phyloP scores from a whole-genome alignment of 2,329 filamentous ascomycete genomes.

The Penicillium fuscoglaucum region DNA sequence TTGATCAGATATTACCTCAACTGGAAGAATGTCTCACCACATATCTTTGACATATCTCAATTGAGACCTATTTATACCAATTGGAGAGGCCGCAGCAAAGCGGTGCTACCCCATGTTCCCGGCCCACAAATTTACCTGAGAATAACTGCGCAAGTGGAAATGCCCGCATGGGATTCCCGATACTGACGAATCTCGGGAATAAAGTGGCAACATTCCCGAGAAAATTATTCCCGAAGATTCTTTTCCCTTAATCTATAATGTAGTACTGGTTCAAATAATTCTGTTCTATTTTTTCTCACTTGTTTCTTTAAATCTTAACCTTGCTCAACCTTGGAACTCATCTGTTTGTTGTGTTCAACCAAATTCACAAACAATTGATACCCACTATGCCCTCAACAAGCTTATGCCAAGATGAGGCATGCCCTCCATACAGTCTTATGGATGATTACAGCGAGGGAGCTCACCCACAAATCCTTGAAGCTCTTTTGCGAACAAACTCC shows the following conservation, averaged over 20 bases:
- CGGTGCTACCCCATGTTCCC: slow-evolving; percentile 3
- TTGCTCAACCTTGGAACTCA: background rate
- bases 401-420: slow-evolving; percentile 28
- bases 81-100: background rate
- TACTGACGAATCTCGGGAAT: slow-evolving; percentile 24
- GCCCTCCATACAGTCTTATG: slow-evolving; percentile 48
- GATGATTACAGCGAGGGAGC: slow-evolving; percentile 57
- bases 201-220: slow-evolving; percentile 22
- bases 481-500: slow-evolving; percentile 47
- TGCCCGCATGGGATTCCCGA: slow-evolving; percentile 20
- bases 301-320: background rate
- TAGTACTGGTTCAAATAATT: slow-evolving; percentile 20
- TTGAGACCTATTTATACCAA: background rate
- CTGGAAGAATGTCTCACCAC: background rate
- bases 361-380: background rate
- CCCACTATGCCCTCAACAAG: slow-evolving; percentile 26
- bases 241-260: slow-evolving; percentile 22
- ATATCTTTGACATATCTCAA: background rate
- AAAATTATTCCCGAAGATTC: slow-evolving; percentile 23
- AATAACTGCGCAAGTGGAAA: slow-evolving; percentile 10
- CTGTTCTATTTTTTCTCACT: background rate
- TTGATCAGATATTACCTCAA: background rate
- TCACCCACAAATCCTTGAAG: slow-evolving; percentile 52
- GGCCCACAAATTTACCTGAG: slow-evolving; percentile 24
- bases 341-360: slow-evolving; percentile 1